Base-by-base conservation (phyloP, 1,139 yeast species). In the Candida dubliniensis region DNA sequence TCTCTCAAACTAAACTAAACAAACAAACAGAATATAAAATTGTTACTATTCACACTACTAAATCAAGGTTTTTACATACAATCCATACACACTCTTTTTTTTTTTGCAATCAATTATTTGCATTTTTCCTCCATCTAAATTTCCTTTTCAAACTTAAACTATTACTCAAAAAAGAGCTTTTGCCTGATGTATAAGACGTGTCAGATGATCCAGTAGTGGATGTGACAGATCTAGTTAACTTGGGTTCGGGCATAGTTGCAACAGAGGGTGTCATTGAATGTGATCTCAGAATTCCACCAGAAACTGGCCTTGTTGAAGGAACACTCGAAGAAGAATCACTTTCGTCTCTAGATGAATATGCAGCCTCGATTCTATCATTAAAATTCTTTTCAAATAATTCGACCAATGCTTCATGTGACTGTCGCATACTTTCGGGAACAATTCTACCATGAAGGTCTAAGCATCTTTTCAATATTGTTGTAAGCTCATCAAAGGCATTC, bases 341-440 rank as follows among this genome's bases (percentile, higher is more conserved):
- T 12, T 37, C 40, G 11, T 37, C 40, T 24, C 30, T 37, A 3
- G 38, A 36, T 24, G 40, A 37, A 31, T 37, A 37, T 9, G 35
- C 35, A 23, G 40, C 34, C 6, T 30, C 40, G 2, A 37, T 30
- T 23, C 18, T 31, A n/a, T 71, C 78, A 32, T 71, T 70, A 64
- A 88, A 89, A 61, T 88, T 87, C 67, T 77, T 77, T 56, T 74
- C 74, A 64, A 79, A 88, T 48, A 88, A 66, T 42, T 77, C 79
- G 31, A 82, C 78, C 63, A 89, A 69, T n/a, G 83, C 78, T 18
- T 78, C 79, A 58, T 89, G 96, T 25, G 89, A 77, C 1, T 77
- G 75, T 52, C 70, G 77, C 70, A 86, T 70, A 12, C 71, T 59
- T 1, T 73, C 63, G 1, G 87, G 79, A 10, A 86, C 76, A 49